These are phyloP conservation scores for Trichomonas vaginalis DNA, from an alignment of 208 protist genomes.

Conservation along the genomic window DNA sequence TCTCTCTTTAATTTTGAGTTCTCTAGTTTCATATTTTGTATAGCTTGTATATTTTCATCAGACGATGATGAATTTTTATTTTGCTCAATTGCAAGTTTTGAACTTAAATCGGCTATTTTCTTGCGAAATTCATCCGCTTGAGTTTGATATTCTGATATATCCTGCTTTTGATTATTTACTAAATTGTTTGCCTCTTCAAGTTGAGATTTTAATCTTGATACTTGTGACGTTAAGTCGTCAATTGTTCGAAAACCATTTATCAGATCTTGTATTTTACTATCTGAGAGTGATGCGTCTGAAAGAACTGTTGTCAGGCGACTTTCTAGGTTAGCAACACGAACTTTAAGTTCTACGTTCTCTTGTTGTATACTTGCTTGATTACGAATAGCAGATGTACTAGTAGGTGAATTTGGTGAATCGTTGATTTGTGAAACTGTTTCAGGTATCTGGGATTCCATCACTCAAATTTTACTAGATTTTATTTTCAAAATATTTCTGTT, in stretches of 20 bases:
- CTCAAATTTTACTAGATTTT: too few relatives aligned
- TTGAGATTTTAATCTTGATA: background rate
- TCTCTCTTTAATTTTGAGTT: background rate
- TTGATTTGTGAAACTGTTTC: too few relatives aligned
- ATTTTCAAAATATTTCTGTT: too few relatives aligned
- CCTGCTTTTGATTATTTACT: background rate
- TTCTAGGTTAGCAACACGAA: too few relatives aligned
- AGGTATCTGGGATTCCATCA: too few relatives aligned
- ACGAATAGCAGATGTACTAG: too few relatives aligned
- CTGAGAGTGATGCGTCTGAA: too few relatives aligned
- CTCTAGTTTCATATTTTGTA: background rate
- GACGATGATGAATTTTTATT: background rate
- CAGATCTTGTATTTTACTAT: too few relatives aligned
- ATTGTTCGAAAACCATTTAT: background rate
- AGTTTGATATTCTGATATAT: background rate
- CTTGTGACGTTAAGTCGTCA: background rate
- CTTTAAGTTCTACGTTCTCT: too few relatives aligned
- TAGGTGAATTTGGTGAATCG: too few relatives aligned
- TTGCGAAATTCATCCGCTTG: background rate
- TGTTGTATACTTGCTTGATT: too few relatives aligned
- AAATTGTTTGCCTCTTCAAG: background rate
- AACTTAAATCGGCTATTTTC: background rate
- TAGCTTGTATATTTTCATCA: background rate
- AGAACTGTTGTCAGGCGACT: too few relatives aligned
- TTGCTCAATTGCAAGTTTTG: background rate